phyloP scores from a whole-genome alignment of 176 grass and related monocot species.

The Eleusine coracana region DNA sequence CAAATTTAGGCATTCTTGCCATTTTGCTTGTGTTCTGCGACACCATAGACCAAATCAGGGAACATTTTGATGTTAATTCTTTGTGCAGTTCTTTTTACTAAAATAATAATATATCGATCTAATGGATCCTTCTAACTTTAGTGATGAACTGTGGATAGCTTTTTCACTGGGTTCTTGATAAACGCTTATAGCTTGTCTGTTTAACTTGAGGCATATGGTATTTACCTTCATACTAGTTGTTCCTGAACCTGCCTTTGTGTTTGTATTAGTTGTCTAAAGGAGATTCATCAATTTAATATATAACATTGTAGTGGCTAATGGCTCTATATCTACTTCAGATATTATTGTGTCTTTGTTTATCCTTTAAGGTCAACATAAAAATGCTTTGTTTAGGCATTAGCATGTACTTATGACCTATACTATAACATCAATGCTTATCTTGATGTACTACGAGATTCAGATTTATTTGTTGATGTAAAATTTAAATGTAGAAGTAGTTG shows the following conservation, averaged over 20 bases:
- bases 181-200: not conserved
- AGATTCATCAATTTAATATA: not conserved
- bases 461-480: not conserved
- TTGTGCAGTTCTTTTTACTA: not conserved
- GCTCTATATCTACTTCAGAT: not conserved
- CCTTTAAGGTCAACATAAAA: not conserved
- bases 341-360: not conserved
- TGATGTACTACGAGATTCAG: constrained; percentile 3
- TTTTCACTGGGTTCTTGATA: not conserved
- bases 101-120: not conserved
- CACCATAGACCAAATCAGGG: not conserved
- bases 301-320: not conserved
- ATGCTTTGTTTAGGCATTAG: not conserved
- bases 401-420: not conserved
- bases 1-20: not conserved
- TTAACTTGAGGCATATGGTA: not conserved
- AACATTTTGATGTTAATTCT: not conserved
- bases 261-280: not conserved
- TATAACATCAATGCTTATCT: not conserved
- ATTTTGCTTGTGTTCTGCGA: not conserved
- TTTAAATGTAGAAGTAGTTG: not conserved
- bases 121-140: not conserved
- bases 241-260: not conserved
- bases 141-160: not conserved
- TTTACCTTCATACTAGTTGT: not conserved